Base-by-base conservation (phyloP, 306 rosid genomes). In the Mimosa pudica region DNA sequence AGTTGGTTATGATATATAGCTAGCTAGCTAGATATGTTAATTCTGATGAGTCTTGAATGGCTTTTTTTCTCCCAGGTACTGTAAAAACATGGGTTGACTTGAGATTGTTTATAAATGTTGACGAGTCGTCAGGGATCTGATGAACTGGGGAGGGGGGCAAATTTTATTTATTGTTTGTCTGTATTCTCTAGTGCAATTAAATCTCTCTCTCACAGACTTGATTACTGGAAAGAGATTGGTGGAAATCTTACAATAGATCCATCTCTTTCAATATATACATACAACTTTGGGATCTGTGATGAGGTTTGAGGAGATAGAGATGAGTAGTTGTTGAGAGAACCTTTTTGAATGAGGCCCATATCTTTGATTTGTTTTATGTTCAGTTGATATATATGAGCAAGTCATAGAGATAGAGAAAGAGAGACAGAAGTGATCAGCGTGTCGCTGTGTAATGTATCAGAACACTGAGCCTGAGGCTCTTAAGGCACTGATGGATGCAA, bases 341-440 rank as follows among this genome's bases (percentile, higher is more conserved):
- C 61, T 74, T 80, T 41, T 17, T 41, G 18, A 8, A 67, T 5
- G 36, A 33, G 42, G 42, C 8, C 8, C 67, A 84, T 45, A 78
- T 85, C 82, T 81, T 81, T 79, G 82, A 66, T 81, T 65, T 85
- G 84, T 89, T 81, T 36, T 69, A 75, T 81, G 82, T 70, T 70
- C 72, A 60, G 68, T 83, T 77, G 42, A 79, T 70, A 70, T 41
- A 79, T 70, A 70, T 41, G 72, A 51, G 74, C 55, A 76, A 71
- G 77, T 71, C 83, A 81, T 44, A 75, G 66, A 68, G 30, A 55
- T 4, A 12, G 4, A 52, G 17, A 62, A 44, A 35, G 14, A 14
- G 45, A 35, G 45, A 14, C 70, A 38, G 42, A 38, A 38, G 42
- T 38, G 42, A 62, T 71, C 64, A 47, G 60, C 60, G 30, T 83